Percentiles rank a stretch among this genome's conserved stretches.
These are phyloP conservation scores for Fusarium albidum DNA, from an alignment of 2,329 filamentous ascomycete genomes.

Conservation along the genomic window DNA sequence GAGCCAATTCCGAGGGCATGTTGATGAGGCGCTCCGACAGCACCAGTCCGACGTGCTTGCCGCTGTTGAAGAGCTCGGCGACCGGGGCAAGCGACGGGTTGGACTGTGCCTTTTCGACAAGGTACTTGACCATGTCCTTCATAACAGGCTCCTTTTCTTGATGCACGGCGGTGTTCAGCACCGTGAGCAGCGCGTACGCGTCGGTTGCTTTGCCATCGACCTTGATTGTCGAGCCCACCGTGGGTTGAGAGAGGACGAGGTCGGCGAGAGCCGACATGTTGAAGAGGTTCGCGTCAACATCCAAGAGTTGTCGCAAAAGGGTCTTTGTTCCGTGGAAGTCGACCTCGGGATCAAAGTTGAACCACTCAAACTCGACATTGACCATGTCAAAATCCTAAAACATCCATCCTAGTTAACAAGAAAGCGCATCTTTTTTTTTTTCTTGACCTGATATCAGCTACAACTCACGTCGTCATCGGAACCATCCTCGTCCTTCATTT, in stretches of 20 bases:
- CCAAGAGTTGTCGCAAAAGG: conserved; percentile 89
- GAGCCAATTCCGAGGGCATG: conserved; percentile 91
- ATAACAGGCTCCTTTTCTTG: conserved; percentile 78
- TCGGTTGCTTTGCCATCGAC: conserved; percentile 95
- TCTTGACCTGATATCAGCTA: conserved; percentile 13
- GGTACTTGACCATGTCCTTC: conserved; percentile 74
- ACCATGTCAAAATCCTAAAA: conserved; percentile 87
- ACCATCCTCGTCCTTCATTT: conserved; percentile 61
- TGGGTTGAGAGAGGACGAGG: conserved; percentile 84
- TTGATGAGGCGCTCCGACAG: conserved; percentile 96
- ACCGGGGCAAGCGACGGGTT: conserved; percentile 66
- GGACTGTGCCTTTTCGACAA: conserved; percentile 63
- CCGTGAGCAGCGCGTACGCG: conserved; percentile 90
- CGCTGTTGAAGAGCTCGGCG: conserved; percentile 60
- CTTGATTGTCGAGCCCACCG: conserved; percentile 94
- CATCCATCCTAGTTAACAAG: conserved; percentile 9
- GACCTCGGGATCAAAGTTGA: conserved; percentile 87
- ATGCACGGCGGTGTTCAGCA: conserved; percentile 83
- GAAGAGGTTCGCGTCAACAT: conserved; percentile 85
- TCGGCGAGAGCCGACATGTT: conserved; percentile 88
- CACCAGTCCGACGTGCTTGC: conserved; percentile 78
- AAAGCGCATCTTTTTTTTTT: too few relatives aligned
- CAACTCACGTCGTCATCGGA: conserved; percentile 61
- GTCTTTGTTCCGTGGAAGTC: conserved; percentile 97
- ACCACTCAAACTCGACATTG: conserved; percentile 98